Evolutionary conservation across 345 rosid species (phyloP).

Genomic region (Sisymbrium irio): DNA sequence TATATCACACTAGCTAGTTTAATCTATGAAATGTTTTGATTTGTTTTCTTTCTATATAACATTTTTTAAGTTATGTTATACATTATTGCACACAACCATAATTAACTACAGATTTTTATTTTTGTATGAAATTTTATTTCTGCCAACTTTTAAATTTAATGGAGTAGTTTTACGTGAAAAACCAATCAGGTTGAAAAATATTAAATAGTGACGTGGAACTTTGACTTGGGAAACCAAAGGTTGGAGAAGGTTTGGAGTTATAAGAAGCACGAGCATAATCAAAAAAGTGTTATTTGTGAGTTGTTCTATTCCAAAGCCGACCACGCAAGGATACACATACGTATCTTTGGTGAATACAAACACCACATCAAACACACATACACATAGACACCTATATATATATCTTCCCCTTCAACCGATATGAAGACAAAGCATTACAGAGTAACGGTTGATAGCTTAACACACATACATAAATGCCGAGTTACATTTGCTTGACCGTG

Average conservation of each 20-base stretch:
- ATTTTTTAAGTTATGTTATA: neutral
- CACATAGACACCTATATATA: neutral
- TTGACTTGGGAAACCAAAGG: slow-evolving; percentile 10
- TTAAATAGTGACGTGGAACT: neutral
- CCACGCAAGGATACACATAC: slow-evolving; percentile 24
- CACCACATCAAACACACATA: neutral
- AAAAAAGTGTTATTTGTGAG: slow-evolving; percentile 22
- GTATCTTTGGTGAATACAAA: slow-evolving; percentile 25
- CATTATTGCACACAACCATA: neutral
- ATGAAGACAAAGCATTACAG: slow-evolving; percentile 4
- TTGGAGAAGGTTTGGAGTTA: slow-evolving; percentile 28
- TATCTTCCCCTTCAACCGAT: neutral
- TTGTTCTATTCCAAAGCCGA: slow-evolving; percentile 23
- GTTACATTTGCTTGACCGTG: slow-evolving; percentile 6
- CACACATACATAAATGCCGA: slow-evolving; percentile 14
- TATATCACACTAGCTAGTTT: neutral
- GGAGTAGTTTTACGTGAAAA: neutral
- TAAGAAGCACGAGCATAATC: slow-evolving; percentile 28
- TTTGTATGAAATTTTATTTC: neutral
- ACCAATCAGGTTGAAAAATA: neutral
- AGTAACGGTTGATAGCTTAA: slow-evolving; percentile 1
- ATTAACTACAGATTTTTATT: too few species aligned
- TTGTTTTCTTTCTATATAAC: neutral
- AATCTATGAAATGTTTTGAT: too few species aligned
- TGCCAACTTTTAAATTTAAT: neutral